phyloP scores from a whole-genome alignment of 768 basidiomycete genomes.

The Mycena latifolia region DNA sequence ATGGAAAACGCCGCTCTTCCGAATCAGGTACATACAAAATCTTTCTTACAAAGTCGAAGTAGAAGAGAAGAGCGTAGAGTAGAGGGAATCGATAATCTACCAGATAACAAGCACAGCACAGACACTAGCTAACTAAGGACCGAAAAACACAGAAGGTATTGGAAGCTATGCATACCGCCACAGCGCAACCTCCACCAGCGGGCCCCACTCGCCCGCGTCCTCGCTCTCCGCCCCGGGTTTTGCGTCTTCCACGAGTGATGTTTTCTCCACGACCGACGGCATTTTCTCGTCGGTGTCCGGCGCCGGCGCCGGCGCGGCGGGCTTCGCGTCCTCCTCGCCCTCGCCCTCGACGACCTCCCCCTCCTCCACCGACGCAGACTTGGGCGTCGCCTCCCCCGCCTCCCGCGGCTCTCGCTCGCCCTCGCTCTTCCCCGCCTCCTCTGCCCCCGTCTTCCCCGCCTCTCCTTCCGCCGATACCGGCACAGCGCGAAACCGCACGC shows the following conservation, averaged over 20 bases:
- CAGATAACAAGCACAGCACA: not conserved
- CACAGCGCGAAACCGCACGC: slow-evolving; percentile 33
- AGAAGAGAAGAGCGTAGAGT: too few species aligned
- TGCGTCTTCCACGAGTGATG: not conserved
- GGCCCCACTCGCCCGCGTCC: not conserved
- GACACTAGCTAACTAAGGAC: too few species aligned
- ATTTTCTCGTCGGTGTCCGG: too few species aligned
- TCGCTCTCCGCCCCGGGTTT: not conserved
- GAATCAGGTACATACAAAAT: too few species aligned
- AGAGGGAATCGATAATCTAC: too few species aligned
- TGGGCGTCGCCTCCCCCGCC: not conserved
- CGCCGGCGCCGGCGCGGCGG: not conserved
- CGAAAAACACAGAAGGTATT: too few species aligned
- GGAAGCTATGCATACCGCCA: slow-evolving; percentile 10
- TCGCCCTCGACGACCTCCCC: not conserved
- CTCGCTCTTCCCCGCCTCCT: too few species aligned
- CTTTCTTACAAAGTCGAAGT: too few species aligned
- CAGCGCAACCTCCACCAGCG: slow-evolving; percentile 4
- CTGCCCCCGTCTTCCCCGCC: not conserved
- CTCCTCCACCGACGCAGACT: not conserved
- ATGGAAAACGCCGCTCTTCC: too few species aligned
- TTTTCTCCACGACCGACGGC: too few species aligned
- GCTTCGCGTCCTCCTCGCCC: not conserved
- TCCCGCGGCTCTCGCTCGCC: too few species aligned
- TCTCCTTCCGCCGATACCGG: not conserved